Evolutionary conservation across 2,329 filamentous ascomycete genomes (phyloP).

Genomic region (Kalmusia sp.): DNA sequence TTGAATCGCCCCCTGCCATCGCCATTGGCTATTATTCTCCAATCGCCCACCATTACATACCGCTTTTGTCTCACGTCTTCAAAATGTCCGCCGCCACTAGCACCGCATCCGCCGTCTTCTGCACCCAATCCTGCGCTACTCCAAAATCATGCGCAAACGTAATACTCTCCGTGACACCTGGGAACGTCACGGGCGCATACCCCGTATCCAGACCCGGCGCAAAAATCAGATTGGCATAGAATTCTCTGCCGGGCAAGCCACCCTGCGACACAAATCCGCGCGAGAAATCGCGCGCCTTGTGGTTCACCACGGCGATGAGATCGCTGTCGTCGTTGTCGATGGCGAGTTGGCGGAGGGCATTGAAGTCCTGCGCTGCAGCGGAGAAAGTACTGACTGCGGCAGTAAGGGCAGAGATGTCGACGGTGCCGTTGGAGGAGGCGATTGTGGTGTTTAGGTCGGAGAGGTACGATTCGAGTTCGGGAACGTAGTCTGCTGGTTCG

Average conservation of each 20-base stretch:
- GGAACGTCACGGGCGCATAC: conserved; percentile 48
- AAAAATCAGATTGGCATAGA: conserved; percentile 56
- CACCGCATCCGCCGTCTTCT: conserved; percentile 43
- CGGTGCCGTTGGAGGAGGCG: conserved; percentile 28
- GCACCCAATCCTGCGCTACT: conserved; percentile 43
- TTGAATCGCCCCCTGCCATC: no score
- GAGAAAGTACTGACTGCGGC: conserved; percentile 48
- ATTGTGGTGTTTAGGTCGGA: conserved; percentile 41
- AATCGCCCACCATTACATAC: no score
- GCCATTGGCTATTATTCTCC: no score
- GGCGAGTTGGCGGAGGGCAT: conserved; percentile 37
- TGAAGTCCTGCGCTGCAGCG: conserved; percentile 33
- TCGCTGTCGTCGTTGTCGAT: conserved; percentile 32
- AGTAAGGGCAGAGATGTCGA: conserved; percentile 41
- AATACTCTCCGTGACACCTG: conserved; percentile 47
- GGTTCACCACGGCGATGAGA: conserved; percentile 49
- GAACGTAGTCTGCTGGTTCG: conserved; percentile 47
- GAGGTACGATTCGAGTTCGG: conserved; percentile 47
- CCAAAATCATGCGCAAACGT: conserved; percentile 39
- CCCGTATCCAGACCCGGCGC: conserved; percentile 54
- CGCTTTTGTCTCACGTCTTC: no score
- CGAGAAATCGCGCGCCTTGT: conserved; percentile 55
- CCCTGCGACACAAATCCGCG: conserved; percentile 55
- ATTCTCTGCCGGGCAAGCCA: conserved; percentile 54
- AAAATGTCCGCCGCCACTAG: conserved; percentile 42